Evolutionary conservation across 495 filamentous ascomycete species (phyloP).

Genomic region (Geopyxis carbonaria): DNA sequence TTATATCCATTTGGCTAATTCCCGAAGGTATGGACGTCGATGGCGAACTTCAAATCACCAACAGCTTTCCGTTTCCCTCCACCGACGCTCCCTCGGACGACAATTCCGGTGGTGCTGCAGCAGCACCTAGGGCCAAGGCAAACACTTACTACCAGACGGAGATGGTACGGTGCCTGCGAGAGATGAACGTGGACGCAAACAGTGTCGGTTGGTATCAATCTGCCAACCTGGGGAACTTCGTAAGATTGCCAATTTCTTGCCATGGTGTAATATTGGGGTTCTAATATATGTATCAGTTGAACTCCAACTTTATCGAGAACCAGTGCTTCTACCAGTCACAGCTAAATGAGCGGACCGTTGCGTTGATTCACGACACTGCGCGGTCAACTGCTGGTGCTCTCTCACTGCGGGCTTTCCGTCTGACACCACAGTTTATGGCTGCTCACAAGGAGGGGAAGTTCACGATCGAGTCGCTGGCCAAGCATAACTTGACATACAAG

Average conservation of each 20-base stretch:
- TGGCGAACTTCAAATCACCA: constrained; percentile 74
- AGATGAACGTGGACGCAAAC: constrained; percentile 97
- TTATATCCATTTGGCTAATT: constrained; percentile 35
- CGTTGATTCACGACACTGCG: constrained; percentile 86
- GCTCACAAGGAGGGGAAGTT: constrained; percentile 95
- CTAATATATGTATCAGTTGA: constrained; percentile 32
- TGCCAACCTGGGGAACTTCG: constrained; percentile 95
- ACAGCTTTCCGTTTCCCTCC: constrained; percentile 85
- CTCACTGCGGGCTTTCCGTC: constrained; percentile 74
- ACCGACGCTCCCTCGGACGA: constrained; percentile 47
- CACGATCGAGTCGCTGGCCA: constrained; percentile 74
- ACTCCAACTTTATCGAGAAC: constrained; percentile 88
- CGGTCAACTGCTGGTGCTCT: constrained; percentile 81
- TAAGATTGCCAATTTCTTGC: constrained; percentile 3
- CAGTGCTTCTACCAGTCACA: constrained; percentile 75
- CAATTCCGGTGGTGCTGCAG: constrained; percentile 59
- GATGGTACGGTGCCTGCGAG: constrained; percentile 89
- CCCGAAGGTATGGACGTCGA: constrained; percentile 88
- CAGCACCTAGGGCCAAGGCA: constrained; percentile 78
- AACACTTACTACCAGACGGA: constrained; percentile 83
- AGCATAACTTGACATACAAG: constrained; percentile 79
- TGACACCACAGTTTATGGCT: constrained; percentile 76
- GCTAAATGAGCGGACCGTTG: constrained; percentile 79
- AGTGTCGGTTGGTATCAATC: constrained; percentile 98
- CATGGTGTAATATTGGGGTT: background rate